phyloP scores from a whole-genome alignment of 768 basidiomycete species.

The Neoboletus magnificus region DNA sequence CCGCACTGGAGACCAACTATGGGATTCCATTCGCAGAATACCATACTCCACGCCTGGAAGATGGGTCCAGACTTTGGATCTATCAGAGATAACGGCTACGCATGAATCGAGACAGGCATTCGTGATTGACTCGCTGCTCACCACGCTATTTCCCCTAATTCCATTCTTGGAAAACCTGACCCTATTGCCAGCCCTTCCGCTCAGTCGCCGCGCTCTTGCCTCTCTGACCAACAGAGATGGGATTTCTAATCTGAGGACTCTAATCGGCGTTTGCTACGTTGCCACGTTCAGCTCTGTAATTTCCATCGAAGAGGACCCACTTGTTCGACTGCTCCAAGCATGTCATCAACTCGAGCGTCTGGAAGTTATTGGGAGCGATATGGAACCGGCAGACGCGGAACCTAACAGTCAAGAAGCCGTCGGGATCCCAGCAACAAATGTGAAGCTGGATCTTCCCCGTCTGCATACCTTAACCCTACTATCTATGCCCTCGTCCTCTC shows the following conservation, averaged over 20 bases:
- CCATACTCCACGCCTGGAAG: slow-evolving; percentile 85
- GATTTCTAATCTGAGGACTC: slow-evolving; percentile 42
- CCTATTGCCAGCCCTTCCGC: slow-evolving; percentile 52
- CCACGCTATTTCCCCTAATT: slow-evolving; percentile 59
- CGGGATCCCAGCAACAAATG: slow-evolving; percentile 27
- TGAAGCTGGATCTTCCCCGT: slow-evolving; percentile 49
- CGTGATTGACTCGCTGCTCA: slow-evolving; percentile 59
- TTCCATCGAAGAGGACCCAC: slow-evolving; percentile 44
- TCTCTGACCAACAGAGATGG: slow-evolving; percentile 54
- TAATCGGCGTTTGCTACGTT: slow-evolving; percentile 57
- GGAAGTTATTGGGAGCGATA: slow-evolving; percentile 58
- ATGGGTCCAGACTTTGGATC: slow-evolving; percentile 76
- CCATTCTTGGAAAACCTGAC: slow-evolving; percentile 58
- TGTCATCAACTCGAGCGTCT: slow-evolving; percentile 60
- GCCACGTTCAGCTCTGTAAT: slow-evolving; percentile 28
- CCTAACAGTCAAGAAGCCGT: slow-evolving; percentile 19
- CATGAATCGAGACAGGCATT: slow-evolving; percentile 47
- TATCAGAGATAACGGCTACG: slow-evolving; percentile 50
- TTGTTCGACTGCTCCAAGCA: slow-evolving; percentile 53
- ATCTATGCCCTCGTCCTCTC: slow-evolving; percentile 63
- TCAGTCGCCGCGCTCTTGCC: slow-evolving; percentile 58
- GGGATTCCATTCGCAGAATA: slow-evolving; percentile 87
- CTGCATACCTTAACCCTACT: slow-evolving; percentile 60
- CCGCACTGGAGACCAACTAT: slow-evolving; percentile 63
- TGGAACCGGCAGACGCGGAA: slow-evolving; percentile 52